A percentile compares a stretch with the other conserved stretches of the same genome.
These are phyloP conservation scores for Aphanomyces astaci DNA, from an alignment of 352 stramenopile species.

Conservation along the genomic window DNA sequence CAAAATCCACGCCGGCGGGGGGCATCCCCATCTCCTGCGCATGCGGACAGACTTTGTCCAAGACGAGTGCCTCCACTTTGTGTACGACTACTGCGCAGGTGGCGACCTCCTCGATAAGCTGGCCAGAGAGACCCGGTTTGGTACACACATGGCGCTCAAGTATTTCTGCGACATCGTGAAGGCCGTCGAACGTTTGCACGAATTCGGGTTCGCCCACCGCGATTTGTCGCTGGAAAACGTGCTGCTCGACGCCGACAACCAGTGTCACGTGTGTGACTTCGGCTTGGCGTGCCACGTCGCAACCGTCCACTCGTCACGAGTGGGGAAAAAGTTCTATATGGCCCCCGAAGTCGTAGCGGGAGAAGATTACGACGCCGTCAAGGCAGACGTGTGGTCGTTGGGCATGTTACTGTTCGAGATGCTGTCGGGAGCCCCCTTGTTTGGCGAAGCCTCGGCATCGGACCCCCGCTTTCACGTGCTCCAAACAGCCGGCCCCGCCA, in stretches of 20 bases:
- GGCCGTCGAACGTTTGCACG: neutral
- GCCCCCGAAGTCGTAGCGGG: constrained; percentile 47
- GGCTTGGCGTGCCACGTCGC: constrained; percentile 48
- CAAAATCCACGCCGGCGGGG: constrained; percentile 41
- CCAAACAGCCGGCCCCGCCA: neutral
- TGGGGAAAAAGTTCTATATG: constrained; percentile 60
- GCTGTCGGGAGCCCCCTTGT: constrained; percentile 47
- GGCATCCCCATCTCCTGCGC: constrained; percentile 57
- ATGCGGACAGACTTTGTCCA: constrained; percentile 58
- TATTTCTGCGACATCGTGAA: constrained; percentile 5
- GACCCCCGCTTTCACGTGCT: neutral
- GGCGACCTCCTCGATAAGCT: constrained; percentile 72
- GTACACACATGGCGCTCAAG: neutral
- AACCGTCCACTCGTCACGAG: neutral
- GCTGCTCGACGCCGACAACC: constrained; percentile 32
- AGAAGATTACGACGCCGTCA: constrained; percentile 35
- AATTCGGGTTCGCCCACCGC: constrained; percentile 8
- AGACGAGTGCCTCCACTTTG: constrained; percentile 88
- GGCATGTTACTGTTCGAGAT: constrained; percentile 54
- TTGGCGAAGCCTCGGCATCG: constrained; percentile 31
- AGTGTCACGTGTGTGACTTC: constrained; percentile 85
- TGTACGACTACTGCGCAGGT: constrained; percentile 97
- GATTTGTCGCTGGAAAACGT: constrained; percentile 19
- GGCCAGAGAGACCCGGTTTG: neutral
- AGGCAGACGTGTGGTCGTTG: constrained; percentile 62